Conservation (phyloP, 352 stramenopile genomes). For the Pythium utonaiense region DNA sequence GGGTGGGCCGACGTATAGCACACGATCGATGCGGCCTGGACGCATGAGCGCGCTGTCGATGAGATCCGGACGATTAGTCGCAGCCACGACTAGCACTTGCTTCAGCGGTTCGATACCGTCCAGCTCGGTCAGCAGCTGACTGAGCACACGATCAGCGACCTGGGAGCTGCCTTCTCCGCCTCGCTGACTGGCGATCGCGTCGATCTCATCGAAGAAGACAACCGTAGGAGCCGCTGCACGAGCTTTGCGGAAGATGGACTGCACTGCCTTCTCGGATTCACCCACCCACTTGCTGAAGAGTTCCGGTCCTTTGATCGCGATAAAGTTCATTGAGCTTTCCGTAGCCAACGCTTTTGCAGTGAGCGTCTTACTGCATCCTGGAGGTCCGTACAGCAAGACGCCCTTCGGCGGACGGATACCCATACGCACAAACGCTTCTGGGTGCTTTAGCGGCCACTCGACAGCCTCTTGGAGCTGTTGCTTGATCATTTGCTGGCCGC, state of each 20-base stretch:
- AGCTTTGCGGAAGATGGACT: constrained; percentile 99
- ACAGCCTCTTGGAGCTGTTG: constrained; percentile 98
- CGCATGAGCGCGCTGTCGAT: constrained; percentile 98
- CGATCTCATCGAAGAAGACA: constrained; percentile 99
- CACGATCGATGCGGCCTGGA: constrained; percentile 93
- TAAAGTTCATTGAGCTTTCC: constrained; percentile 99
- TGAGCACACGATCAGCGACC: constrained; percentile 99
- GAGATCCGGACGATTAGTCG: constrained; percentile 95
- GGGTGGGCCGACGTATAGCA: constrained; percentile 97
- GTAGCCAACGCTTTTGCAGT: constrained; percentile 99
- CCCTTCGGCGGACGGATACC: constrained; percentile 93
- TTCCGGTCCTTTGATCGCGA: constrained; percentile 99
- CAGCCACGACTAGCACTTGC: constrained; percentile 99
- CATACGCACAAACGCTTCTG: constrained; percentile 99
- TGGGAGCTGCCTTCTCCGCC: constrained; percentile 92
- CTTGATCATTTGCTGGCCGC: constrained; percentile 98
- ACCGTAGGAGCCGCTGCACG: constrained; percentile 96
- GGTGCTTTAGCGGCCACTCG: constrained; percentile 99
- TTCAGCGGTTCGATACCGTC: constrained; percentile 99
- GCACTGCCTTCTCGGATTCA: constrained; percentile 98
- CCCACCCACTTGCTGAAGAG: constrained; percentile 99
- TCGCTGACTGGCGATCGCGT: constrained; percentile 98
- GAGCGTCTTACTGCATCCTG: constrained; percentile 99
- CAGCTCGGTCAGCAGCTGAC: constrained; percentile 99
- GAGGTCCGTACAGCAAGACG: constrained; percentile 99